Evolutionary conservation across 1,284 basidiomycete genomes (phyloP).

Genomic region (Pyrrhoderma lamaoense): DNA sequence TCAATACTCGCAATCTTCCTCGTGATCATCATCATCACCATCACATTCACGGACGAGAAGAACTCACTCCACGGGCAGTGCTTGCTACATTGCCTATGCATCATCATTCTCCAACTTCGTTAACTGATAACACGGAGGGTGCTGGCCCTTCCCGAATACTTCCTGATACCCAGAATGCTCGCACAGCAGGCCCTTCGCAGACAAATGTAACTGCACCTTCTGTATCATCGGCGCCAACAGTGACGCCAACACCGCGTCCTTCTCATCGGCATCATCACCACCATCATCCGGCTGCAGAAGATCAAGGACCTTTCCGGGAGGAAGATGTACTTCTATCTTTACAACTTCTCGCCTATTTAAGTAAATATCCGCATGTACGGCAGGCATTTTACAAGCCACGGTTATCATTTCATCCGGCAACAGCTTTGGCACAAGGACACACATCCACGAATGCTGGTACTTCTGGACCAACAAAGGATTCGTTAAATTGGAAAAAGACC

Average conservation of each 20-base stretch:
- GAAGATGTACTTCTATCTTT: slow-evolving; percentile 90
- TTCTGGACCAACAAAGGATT: slow-evolving; percentile 12
- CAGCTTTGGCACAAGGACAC: slow-evolving; percentile 27
- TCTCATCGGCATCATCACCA: slow-evolving; percentile 20
- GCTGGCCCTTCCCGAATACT: neutral
- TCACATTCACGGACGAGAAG: slow-evolving; percentile 17
- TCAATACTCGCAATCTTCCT: slow-evolving; percentile 10
- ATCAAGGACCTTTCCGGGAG: slow-evolving; percentile 74
- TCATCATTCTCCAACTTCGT: slow-evolving; percentile 8
- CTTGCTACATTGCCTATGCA: slow-evolving; percentile 13
- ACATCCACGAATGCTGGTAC: slow-evolving; percentile 13
- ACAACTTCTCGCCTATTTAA: slow-evolving; percentile 92
- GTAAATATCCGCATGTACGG: slow-evolving; percentile 97
- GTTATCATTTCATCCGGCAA: slow-evolving; percentile 65
- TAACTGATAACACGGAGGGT: slow-evolving; percentile 3
- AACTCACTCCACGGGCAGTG: slow-evolving; percentile 22
- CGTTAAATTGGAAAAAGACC: slow-evolving; percentile 7
- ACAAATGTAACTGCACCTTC: neutral
- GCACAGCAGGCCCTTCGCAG: neutral
- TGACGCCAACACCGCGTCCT: slow-evolving; percentile 2
- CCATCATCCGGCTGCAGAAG: slow-evolving; percentile 25
- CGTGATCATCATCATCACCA: slow-evolving; percentile 10
- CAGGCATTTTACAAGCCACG: slow-evolving; percentile 90
- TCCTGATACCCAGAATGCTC: neutral
- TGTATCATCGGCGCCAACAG: neutral